Percentiles rank a stretch among this genome's conserved stretches.
Evolutionary conservation across 2,329 filamentous ascomycete species (phyloP).

Genomic region (Aspergillus ochraceus): DNA sequence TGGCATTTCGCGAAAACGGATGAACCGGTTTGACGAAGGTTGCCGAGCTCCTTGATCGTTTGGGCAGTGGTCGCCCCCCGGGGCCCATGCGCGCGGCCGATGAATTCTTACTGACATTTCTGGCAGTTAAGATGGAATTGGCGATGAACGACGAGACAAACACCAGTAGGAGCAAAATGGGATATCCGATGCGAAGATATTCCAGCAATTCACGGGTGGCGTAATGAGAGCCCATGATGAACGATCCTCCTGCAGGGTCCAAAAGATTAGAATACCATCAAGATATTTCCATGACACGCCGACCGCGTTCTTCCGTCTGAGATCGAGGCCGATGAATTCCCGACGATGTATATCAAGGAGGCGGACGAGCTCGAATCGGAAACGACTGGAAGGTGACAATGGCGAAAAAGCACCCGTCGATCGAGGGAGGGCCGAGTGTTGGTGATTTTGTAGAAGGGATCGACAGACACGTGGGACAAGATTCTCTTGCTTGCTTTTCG

Average conservation of each 20-base stretch:
- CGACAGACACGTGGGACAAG: conserved; percentile 17
- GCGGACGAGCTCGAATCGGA: conserved; percentile 4
- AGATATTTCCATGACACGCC: conserved; percentile 36
- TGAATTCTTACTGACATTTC: conserved; percentile 46
- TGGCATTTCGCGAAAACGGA: conserved; percentile 66
- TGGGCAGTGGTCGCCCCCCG: conserved; percentile 83
- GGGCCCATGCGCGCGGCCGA: conserved; percentile 66
- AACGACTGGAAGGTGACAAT: conserved; percentile 10
- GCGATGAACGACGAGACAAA: conserved; percentile 64
- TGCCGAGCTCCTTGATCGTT: conserved; percentile 54
- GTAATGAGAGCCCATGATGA: conserved; percentile 38
- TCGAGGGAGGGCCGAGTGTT: conserved; percentile 10
- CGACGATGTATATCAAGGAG: conserved; percentile 2
- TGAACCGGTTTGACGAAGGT: conserved; percentile 50
- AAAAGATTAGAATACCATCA: conserved; percentile 21
- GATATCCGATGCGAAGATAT: conserved; percentile 59
- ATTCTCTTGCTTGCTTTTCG: conserved; percentile 3
- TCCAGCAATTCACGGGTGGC: conserved; percentile 46
- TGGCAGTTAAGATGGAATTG: conserved; percentile 59
- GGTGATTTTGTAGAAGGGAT: conserved; percentile 10
- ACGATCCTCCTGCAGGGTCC: conserved; percentile 22
- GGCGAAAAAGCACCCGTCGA: conserved; percentile 4
- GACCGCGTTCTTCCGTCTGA: conserved; percentile 12
- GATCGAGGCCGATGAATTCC: conserved; percentile 5
- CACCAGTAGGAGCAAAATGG: conserved; percentile 63